Evolutionary conservation across 768 basidiomycete genomes (phyloP).

Genomic region (Filobasidium wieringae): DNA sequence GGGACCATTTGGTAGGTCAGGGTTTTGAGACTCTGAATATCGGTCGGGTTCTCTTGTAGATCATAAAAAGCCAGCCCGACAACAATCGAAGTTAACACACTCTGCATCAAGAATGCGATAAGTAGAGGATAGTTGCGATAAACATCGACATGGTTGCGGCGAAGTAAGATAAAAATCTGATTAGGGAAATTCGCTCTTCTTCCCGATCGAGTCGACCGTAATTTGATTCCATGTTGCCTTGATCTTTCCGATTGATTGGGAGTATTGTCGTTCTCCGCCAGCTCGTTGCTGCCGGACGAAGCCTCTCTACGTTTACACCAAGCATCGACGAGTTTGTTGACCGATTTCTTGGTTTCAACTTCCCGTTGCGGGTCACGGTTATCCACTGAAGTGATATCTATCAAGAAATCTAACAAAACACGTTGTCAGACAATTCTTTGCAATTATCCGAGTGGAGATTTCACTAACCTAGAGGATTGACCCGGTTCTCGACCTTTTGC

Average conservation of each 20-base stretch:
- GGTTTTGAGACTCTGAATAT: constrained; percentile 41
- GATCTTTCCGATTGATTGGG: too few species aligned
- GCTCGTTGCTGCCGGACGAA: constrained; percentile 1
- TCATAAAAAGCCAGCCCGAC: not conserved
- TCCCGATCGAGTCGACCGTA: not conserved
- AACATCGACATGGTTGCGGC: not conserved
- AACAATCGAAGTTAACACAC: not conserved
- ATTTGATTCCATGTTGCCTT: not conserved
- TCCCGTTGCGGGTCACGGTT: constrained; percentile 41
- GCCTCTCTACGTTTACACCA: constrained; percentile 41
- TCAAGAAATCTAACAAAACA: constrained; percentile 35
- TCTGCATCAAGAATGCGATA: constrained; percentile 1
- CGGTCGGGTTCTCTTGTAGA: constrained; percentile 29
- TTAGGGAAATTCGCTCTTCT: not conserved
- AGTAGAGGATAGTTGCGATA: constrained; percentile 4
- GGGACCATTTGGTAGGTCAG: constrained; percentile 30
- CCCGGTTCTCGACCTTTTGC: constrained; percentile 30
- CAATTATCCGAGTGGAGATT: too few species aligned
- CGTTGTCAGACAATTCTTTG: not conserved
- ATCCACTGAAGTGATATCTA: constrained; percentile 43
- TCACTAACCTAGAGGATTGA: constrained; percentile 36
- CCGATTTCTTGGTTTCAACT: constrained; percentile 24
- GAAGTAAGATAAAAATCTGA: not conserved
- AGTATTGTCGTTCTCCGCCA: not conserved
- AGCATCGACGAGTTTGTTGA: constrained; percentile 29